Conservation (phyloP, 176 grass and related monocot genomes). For the Eragrostis curvula region DNA sequence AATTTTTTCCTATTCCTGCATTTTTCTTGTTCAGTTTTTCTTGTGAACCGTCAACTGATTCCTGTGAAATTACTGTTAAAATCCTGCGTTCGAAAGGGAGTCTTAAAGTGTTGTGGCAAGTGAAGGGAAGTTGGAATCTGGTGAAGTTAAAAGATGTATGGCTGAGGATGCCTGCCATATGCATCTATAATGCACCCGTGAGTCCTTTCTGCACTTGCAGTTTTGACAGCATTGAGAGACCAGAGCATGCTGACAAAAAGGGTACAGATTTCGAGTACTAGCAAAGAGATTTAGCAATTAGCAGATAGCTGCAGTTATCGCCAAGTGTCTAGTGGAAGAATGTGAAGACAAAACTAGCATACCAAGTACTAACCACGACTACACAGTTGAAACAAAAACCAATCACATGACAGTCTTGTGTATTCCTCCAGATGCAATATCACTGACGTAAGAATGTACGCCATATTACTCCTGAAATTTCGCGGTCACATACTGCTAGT, state of each 20-base stretch:
- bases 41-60: too few relatives aligned
- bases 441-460: background rate
- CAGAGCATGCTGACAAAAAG: constrained; percentile 49
- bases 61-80: too few relatives aligned
- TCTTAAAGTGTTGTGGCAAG: constrained; percentile 21
- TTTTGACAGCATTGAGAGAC: constrained; percentile 28
- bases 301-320: constrained; percentile 28
- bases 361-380: background rate
- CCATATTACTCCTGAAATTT: background rate
- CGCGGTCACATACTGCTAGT: background rate
- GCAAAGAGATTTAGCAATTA: constrained; percentile 8
- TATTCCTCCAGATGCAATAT: constrained; percentile 4
- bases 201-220: constrained; percentile 38
- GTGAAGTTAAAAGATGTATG: constrained; percentile 24
- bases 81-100: too few relatives aligned
- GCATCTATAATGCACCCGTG: constrained; percentile 44
- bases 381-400: constrained; percentile 12
- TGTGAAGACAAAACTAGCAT: background rate
- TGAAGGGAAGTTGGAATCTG: constrained; percentile 30
- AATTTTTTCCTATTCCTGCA: too few relatives aligned
- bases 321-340: constrained; percentile 24
- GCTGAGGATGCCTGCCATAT: background rate
- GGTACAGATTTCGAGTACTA: constrained; percentile 37
- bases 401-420: background rate
- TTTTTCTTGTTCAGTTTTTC: too few relatives aligned